phyloP scores from a whole-genome alignment of 2,329 filamentous ascomycete genomes.

The Aspergillus clavatus region DNA sequence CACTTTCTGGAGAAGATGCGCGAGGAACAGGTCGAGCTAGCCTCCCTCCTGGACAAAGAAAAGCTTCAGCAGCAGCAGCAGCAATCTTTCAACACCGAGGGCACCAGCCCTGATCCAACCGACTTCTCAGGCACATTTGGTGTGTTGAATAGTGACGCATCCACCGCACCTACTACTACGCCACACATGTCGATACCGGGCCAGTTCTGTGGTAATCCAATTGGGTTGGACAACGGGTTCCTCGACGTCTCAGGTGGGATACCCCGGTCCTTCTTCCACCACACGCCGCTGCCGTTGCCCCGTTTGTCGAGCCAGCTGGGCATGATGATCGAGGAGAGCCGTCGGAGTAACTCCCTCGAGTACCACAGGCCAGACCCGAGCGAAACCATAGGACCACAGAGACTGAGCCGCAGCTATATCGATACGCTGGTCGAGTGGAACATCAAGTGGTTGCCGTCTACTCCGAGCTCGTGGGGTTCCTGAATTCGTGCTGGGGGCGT shows the following conservation, averaged over 20 bases:
- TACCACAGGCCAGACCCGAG: neutral
- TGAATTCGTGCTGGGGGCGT: too few species aligned
- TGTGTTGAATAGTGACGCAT: conserved; percentile 4
- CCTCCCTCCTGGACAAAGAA: conserved; percentile 9
- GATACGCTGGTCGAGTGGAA: neutral
- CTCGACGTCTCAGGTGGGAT: neutral
- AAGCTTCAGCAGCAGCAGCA: neutral
- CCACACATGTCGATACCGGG: conserved; percentile 4
- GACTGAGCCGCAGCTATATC: neutral
- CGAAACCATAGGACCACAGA: neutral
- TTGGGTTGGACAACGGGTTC: neutral
- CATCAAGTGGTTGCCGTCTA: neutral
- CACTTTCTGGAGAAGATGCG: conserved; percentile 32
- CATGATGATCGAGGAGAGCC: conserved; percentile 15
- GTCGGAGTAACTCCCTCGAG: neutral
- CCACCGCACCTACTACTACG: conserved; percentile 7
- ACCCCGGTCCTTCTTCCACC: neutral
- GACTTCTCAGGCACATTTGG: conserved; percentile 4
- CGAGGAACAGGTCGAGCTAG: conserved; percentile 17
- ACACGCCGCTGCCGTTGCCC: conserved; percentile 10
- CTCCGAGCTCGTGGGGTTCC: too few species aligned
- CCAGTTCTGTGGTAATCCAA: neutral
- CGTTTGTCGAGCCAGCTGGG: conserved; percentile 17
- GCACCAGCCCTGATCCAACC: conserved; percentile 2
- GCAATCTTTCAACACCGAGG: neutral